phyloP scores from a whole-genome alignment of 306 rosid genomes.

The Glycyrrhiza uralensis region DNA sequence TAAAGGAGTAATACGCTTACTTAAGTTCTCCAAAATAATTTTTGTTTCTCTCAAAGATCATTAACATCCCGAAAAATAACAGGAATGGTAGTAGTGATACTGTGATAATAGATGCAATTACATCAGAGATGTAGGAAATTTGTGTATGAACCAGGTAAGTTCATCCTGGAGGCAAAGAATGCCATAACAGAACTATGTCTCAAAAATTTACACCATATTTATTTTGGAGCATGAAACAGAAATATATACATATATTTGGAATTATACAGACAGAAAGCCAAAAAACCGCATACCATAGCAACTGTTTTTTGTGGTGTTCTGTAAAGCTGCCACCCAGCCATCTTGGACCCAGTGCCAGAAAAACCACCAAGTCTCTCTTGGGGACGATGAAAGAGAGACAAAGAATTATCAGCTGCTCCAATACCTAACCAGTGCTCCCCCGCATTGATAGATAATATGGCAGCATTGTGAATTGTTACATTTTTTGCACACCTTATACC shows the following conservation, averaged over 20 bases:
- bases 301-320: constrained; percentile 88
- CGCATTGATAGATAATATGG: constrained; percentile 86
- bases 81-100: not conserved
- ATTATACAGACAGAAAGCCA: not conserved
- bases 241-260: not conserved
- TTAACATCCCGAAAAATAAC: not conserved
- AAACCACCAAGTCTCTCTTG: constrained; percentile 93
- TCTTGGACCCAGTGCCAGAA: constrained; percentile 73
- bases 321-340: constrained; percentile 96
- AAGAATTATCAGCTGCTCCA: constrained; percentile 97
- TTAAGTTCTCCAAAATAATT: not conserved
- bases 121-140: not conserved
- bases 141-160: not conserved
- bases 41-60: not conserved
- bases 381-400: constrained; percentile 96
- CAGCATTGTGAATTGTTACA: constrained; percentile 77
- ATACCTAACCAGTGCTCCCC: constrained; percentile 99
- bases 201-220: not conserved
- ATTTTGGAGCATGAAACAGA: not conserved
- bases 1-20: not conserved
- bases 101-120: not conserved
- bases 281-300: constrained; percentile 67
- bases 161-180: constrained; percentile 9
- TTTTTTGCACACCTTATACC: constrained; percentile 85
- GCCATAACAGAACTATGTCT: not conserved